Percentiles rank a stretch among this genome's conserved stretches.
phyloP scores from a whole-genome alignment of 1,284 basidiomycete genomes.

The Psilocybe mexicana region DNA sequence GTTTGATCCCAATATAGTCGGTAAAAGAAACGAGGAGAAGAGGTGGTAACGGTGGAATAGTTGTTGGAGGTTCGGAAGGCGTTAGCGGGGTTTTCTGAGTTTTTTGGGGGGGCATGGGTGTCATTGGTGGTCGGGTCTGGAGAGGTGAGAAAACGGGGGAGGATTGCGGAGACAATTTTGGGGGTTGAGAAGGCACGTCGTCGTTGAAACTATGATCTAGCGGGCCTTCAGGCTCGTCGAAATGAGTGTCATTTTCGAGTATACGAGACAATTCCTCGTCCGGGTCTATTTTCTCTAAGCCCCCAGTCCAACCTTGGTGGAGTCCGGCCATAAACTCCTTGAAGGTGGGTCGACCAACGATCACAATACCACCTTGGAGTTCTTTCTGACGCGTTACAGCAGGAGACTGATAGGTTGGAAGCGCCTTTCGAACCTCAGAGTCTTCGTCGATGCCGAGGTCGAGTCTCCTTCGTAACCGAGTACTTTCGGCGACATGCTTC shows the following conservation, averaged over 20 bases:
- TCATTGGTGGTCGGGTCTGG: conserved; percentile 26
- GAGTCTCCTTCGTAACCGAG: conserved; percentile 65
- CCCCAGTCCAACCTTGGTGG: conserved; percentile 82
- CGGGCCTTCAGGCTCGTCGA: conserved; percentile 63
- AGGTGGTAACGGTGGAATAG: conserved; percentile 79
- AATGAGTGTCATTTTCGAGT: conserved; percentile 74
- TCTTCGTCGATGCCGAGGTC: conserved; percentile 63
- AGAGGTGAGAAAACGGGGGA: conserved; percentile 46
- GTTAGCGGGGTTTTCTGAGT: conserved; percentile 25
- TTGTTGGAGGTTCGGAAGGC: conserved; percentile 53
- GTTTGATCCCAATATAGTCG: conserved; percentile 84
- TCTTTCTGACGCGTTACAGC: conserved; percentile 61
- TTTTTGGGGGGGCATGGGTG: conserved; percentile 23
- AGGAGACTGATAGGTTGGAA: conserved; percentile 61
- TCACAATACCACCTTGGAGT: conserved; percentile 79
- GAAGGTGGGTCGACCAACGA: conserved; percentile 89
- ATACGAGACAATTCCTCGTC: conserved; percentile 76
- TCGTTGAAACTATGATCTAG: conserved; percentile 28
- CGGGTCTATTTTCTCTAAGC: conserved; percentile 67
- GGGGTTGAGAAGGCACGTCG: conserved; percentile 12
- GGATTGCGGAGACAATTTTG: conserved; percentile 33
- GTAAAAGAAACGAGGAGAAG: conserved; percentile 87
- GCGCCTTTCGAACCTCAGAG: conserved; percentile 41
- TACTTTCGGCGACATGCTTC: conserved; percentile 70
- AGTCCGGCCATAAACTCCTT: conserved; percentile 95